phyloP scores from a whole-genome alignment of 2,329 filamentous ascomycete species.

The Dothideomycetidae sp. region DNA sequence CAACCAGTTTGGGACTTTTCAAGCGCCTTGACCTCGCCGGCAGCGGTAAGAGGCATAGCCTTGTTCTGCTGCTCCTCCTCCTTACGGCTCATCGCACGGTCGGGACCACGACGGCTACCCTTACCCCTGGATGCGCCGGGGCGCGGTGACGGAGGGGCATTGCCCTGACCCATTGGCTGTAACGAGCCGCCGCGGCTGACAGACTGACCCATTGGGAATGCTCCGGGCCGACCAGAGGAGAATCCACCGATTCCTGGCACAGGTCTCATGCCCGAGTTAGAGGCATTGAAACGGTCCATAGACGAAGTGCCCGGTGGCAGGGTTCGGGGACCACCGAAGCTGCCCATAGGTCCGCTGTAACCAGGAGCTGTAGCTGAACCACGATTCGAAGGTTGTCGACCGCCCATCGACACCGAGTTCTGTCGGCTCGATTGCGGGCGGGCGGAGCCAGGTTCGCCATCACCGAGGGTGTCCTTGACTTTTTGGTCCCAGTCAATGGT shows the following conservation, averaged over 20 bases:
- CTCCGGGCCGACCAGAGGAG: constrained; percentile 40
- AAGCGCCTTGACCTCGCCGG: constrained; percentile 69
- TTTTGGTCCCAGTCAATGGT: constrained; percentile 85
- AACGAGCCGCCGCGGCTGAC: constrained; percentile 52
- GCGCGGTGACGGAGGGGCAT: constrained; percentile 57
- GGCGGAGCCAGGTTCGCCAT: constrained; percentile 44
- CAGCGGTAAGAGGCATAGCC: constrained; percentile 81
- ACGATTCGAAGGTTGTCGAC: constrained; percentile 27
- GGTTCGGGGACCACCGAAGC: constrained; percentile 46
- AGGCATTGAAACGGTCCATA: constrained; percentile 49
- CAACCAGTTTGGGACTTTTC: constrained; percentile 60
- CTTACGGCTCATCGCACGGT: constrained; percentile 34
- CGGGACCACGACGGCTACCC: constrained; percentile 46
- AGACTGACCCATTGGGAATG: constrained; percentile 45
- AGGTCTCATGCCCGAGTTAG: constrained; percentile 14
- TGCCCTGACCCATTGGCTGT: constrained; percentile 43
- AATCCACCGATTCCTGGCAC: constrained; percentile 40
- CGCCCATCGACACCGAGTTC: constrained; percentile 34
- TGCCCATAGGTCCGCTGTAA: constrained; percentile 45
- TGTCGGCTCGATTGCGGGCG: constrained; percentile 46
- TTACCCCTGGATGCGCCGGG: constrained; percentile 37
- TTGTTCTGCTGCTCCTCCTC: constrained; percentile 60
- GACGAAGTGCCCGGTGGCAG: constrained; percentile 67
- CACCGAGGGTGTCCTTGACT: constrained; percentile 62
- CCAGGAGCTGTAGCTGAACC: constrained; percentile 6